Conservation (phyloP, 2,329 filamentous ascomycete genomes). For the Sporothrix protearum region DNA sequence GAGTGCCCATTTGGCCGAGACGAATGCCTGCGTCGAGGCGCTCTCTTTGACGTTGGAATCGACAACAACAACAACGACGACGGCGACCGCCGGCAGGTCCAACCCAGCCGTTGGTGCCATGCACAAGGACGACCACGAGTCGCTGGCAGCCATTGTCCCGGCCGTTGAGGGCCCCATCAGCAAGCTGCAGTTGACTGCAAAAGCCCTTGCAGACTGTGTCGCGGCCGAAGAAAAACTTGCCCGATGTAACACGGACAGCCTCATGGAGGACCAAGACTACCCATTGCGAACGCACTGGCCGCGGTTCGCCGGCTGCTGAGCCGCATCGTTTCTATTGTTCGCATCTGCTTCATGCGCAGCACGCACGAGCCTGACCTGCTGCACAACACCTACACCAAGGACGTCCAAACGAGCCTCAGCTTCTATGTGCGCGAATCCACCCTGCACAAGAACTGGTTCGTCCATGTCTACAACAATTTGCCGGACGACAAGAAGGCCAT, state of each 20-base stretch:
- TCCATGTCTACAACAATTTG: slow-evolving; percentile 4
- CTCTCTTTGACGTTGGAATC: not conserved
- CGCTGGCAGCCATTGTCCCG: not conserved
- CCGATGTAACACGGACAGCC: not conserved
- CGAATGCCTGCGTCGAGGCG: not conserved
- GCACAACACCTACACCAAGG: not conserved
- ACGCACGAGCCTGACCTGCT: not conserved
- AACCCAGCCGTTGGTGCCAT: not conserved
- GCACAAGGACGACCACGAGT: not conserved
- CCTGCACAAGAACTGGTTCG: not conserved
- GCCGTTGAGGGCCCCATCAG: not conserved
- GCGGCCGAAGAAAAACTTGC: not conserved
- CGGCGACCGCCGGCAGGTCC: not conserved
- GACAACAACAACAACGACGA: too few relatives aligned
- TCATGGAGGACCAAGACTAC: too few relatives aligned
- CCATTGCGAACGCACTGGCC: not conserved
- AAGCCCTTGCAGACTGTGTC: not conserved
- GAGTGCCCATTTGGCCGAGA: not conserved
- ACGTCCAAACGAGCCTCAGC: not conserved
- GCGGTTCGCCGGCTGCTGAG: not conserved
- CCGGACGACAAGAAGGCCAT: slow-evolving; percentile 12
- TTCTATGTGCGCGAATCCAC: slow-evolving; percentile 1
- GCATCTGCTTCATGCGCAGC: not conserved
- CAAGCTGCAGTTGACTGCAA: not conserved
- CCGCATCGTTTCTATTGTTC: not conserved